Base-by-base conservation (phyloP, 768 basidiomycete genomes). In the Boletus barrowsii region DNA sequence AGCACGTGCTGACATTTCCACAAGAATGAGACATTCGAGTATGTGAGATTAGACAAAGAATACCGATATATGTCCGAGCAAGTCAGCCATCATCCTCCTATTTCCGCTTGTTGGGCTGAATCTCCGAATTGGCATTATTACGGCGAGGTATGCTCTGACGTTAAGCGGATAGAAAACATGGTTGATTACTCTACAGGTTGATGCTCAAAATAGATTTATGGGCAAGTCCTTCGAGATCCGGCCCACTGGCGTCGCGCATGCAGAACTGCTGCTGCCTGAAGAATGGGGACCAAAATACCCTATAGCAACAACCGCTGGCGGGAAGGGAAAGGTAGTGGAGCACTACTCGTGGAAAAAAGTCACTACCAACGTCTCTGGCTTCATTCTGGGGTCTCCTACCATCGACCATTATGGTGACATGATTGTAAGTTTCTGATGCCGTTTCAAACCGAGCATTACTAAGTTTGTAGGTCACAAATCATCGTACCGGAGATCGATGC, bases 311-410 rank as follows among this genome's bases (percentile, higher is more conserved):
- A 74, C 74, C 1, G 67, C 67, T 42, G 58, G 61, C 11, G 66
- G 74, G 14, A 64, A 73, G 55, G 79, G 79, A 40, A 83, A 82
- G 62, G 87, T 90, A 0, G 73, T 87, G 5, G 95, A 98, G 67
- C 95, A 98, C 69, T 98, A 91, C 67, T 88, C 83, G 42, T 96
- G 93, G 93, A 93, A 93, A 73, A 96, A 96, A 69, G 93, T 95
- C 32, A 93, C 89, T 11, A 93, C 90, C 36, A 89, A 83, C 54
- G 80, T 96, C 10, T 94, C 93, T 6, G 93, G 93, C 15, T 98
- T 98, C 67, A 94, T 98, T 58, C 77, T 96, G 20, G 96, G 96
- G 5, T 83, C 79, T 22, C 90, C 90, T 6, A 87, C 86, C 32
- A 93, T 93, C 58, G 92, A 93, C 63, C 92, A 93, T 73, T 93